A percentile compares a stretch with the other conserved stretches of the same genome.
phyloP scores from a whole-genome alignment of 805 yeast species.

The Pichia paraexigua region DNA sequence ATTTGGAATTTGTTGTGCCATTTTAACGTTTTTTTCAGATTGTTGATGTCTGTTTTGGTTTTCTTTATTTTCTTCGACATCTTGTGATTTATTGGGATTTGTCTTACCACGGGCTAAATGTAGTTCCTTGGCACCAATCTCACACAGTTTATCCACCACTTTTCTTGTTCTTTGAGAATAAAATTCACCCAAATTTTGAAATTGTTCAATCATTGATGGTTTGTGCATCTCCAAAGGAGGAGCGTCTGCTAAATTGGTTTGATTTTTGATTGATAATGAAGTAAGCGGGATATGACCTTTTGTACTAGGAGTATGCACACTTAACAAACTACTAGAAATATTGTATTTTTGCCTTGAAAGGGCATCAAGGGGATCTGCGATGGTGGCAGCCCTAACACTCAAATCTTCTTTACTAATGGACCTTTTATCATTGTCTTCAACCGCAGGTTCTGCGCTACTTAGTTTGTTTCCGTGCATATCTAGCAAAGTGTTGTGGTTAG shows the following conservation, averaged over 20 bases:
- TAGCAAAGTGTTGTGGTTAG: background rate
- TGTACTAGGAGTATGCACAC: background rate
- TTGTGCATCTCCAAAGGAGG: background rate
- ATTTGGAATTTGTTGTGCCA: background rate
- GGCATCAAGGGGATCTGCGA: background rate
- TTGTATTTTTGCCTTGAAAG: background rate
- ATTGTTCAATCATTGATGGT: background rate
- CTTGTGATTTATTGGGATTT: background rate
- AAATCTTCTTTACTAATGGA: background rate
- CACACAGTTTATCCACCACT: background rate
- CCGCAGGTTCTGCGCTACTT: background rate
- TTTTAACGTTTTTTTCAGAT: background rate
- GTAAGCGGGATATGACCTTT: background rate
- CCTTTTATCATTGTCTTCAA: background rate
- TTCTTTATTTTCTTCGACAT: background rate
- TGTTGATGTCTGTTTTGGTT: background rate
- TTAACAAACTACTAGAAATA: background rate
- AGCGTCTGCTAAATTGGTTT: background rate
- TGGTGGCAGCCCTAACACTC: background rate
- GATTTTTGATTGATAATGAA: background rate
- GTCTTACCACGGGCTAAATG: background rate
- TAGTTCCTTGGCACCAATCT: background rate
- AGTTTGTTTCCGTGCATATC: background rate
- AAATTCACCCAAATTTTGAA: background rate
- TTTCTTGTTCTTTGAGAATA: background rate